phyloP scores from a whole-genome alignment of 495 filamentous ascomycete species.

The Penicillium salamii region DNA sequence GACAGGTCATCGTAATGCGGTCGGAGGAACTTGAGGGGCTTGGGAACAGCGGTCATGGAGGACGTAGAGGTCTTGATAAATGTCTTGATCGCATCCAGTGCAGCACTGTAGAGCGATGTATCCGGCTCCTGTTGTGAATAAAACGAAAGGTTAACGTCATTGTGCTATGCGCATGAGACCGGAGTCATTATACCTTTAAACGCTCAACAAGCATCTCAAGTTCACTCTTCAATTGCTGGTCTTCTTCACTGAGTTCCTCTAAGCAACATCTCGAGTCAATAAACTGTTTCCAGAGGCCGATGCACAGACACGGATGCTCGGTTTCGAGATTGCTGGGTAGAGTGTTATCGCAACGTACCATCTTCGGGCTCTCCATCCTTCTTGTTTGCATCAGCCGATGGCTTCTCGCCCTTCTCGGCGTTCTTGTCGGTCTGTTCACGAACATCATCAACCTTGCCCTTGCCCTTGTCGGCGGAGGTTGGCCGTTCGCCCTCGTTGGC shows the following conservation, averaged over 20 bases:
- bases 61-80: slow-evolving; percentile 98
- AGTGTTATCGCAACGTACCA: slow-evolving; percentile 39
- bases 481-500: slow-evolving; percentile 86
- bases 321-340: background rate
- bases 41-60: slow-evolving; percentile 98
- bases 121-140: slow-evolving; percentile 68
- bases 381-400: slow-evolving; percentile 69
- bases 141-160: slow-evolving; percentile 28
- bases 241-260: slow-evolving; percentile 96
- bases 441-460: slow-evolving; percentile 76
- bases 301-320: slow-evolving; percentile 12
- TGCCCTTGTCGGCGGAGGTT: slow-evolving; percentile 87
- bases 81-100: slow-evolving; percentile 91
- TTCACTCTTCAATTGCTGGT: slow-evolving; percentile 95
- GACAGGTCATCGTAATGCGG: slow-evolving; percentile 89
- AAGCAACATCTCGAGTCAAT: slow-evolving; percentile 17
- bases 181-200: slow-evolving; percentile 64
- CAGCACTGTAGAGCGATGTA: slow-evolving; percentile 81
- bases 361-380: slow-evolving; percentile 63
- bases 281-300: background rate
- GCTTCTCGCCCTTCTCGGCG: slow-evolving; percentile 64
- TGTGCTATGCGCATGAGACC: slow-evolving; percentile 1
- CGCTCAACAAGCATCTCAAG: slow-evolving; percentile 98
- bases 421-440: slow-evolving; percentile 61
- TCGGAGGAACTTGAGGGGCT: slow-evolving; percentile 95